These are phyloP conservation scores for Xylaria venustula DNA, from an alignment of 495 filamentous ascomycete genomes.

Conservation along the genomic window DNA sequence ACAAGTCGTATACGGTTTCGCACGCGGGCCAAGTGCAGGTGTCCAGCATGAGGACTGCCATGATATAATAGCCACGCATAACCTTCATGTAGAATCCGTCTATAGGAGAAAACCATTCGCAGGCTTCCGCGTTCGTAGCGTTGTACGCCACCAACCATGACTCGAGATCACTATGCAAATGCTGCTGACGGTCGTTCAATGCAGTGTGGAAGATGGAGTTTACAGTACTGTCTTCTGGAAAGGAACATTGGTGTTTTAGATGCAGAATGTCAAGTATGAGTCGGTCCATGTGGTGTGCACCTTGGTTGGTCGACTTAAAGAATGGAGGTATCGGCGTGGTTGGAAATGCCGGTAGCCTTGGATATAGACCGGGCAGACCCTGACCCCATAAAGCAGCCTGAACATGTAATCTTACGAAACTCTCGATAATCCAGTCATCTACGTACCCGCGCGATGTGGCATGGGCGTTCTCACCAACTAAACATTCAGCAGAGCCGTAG, in stretches of 20 bases:
- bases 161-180: conserved; percentile 18
- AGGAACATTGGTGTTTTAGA: conserved; percentile 23
- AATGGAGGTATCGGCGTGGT: background rate
- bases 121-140: background rate
- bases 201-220: background rate
- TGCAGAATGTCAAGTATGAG: conserved; percentile 29
- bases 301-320: conserved; percentile 29
- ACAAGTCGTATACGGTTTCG: conserved; percentile 43
- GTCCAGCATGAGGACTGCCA: conserved; percentile 47
- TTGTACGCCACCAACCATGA: conserved; percentile 26
- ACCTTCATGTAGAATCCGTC: conserved; percentile 25
- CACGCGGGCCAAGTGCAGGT: conserved; percentile 34
- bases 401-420: conserved; percentile 36
- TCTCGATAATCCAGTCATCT: conserved; percentile 41
- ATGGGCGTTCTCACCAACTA: background rate
- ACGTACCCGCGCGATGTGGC: conserved; percentile 14
- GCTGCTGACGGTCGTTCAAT: conserved; percentile 9
- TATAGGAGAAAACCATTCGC: background rate
- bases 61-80: conserved; percentile 44
- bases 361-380: conserved; percentile 11
- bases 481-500: background rate
- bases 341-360: conserved; percentile 10
- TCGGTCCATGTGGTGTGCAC: conserved; percentile 30
- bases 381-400: conserved; percentile 34
- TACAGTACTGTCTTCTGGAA: background rate